Evolutionary conservation across 177 flowering plant genomes (phyloP), one percentile per base, ranked within the genome.

Genomic region (Telopea speciosissima): DNA sequence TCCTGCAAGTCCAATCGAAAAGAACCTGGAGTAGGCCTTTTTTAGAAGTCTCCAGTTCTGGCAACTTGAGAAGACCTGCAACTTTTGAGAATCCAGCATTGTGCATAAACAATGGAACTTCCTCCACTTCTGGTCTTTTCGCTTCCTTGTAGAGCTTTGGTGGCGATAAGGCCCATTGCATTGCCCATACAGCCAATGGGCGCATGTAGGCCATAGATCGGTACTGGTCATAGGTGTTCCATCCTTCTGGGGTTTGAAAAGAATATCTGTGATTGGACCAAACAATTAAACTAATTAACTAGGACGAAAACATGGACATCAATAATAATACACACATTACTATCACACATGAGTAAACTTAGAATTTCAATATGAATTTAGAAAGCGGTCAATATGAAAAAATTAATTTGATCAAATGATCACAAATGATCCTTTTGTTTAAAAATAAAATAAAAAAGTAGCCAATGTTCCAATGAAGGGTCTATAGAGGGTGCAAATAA

Each of bases 171-270:
- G 97, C 99, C 99, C 97, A 95, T 56, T 95, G 99, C 91, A 95
- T 95, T 63, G 97, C 96, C 99, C 99, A 95, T 69, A 95, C 89
- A 10, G 97, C 97, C 71, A 95, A 74, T 25, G 99, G 99, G 2
- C 97, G 87, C 99, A 92, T 95, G 78, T 95, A 95, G 67, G 77
- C 67, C 21, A 92, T 69, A 7, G 97, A 82, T 74, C 99, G 69
- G 67, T 82, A 95, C 68, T 83, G 73, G 45, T 82, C 99, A 25
- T 82, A 75, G 2, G 80, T 76, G 79, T 81, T 87, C 97, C 97
- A 95, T 40, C 72, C 87, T 81, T 95, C 99, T 0, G 97, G 99
- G n/a, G 94, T 90, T 79, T 95, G 99, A 67, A 95, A 95, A 31
- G 96, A 74, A 63, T 85, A 92, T 52, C 97, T 95, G 79, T 26